Conservation (phyloP, 176 grass and related monocot genomes). For the Triticum turgidum region DNA sequence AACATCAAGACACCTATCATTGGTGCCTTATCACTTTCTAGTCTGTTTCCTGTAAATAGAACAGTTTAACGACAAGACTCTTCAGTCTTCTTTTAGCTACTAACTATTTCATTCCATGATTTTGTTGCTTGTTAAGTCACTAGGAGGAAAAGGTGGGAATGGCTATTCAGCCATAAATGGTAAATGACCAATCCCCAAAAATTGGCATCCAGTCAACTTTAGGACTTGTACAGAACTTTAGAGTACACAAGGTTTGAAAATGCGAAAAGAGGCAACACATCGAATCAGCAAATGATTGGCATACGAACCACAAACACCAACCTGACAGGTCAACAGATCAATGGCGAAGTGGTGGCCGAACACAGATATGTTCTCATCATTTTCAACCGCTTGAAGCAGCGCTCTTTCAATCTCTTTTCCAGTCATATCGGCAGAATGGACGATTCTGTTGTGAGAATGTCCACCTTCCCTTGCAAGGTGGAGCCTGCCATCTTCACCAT, state of each 20-base stretch:
- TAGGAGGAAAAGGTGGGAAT: neutral
- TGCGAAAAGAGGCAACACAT: neutral
- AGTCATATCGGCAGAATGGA: constrained; percentile 95
- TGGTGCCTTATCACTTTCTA: constrained; percentile 13
- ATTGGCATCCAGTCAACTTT: neutral
- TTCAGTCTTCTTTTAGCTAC: neutral
- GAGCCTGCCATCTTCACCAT: constrained; percentile 86
- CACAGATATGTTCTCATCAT: constrained; percentile 78
- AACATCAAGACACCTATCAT: constrained; percentile 4
- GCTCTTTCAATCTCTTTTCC: constrained; percentile 93
- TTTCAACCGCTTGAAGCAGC: constrained; percentile 81
- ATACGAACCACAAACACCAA: constrained; percentile 22
- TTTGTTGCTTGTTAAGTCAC: constrained; percentile 1
- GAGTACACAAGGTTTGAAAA: neutral
- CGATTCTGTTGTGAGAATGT: constrained; percentile 97
- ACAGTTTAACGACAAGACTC: constrained; percentile 14
- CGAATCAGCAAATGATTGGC: neutral
- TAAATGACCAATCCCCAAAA: neutral
- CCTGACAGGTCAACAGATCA: constrained; percentile 88
- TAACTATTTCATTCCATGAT: neutral
- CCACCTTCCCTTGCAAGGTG: constrained; percentile 97
- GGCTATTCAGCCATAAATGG: neutral
- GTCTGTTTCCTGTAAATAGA: constrained; percentile 19
- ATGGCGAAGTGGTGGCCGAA: constrained; percentile 93
- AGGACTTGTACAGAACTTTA: neutral